These are phyloP conservation scores for Diaporthe australafricana DNA, from an alignment of 2,329 filamentous ascomycete genomes.

Conservation along the genomic window DNA sequence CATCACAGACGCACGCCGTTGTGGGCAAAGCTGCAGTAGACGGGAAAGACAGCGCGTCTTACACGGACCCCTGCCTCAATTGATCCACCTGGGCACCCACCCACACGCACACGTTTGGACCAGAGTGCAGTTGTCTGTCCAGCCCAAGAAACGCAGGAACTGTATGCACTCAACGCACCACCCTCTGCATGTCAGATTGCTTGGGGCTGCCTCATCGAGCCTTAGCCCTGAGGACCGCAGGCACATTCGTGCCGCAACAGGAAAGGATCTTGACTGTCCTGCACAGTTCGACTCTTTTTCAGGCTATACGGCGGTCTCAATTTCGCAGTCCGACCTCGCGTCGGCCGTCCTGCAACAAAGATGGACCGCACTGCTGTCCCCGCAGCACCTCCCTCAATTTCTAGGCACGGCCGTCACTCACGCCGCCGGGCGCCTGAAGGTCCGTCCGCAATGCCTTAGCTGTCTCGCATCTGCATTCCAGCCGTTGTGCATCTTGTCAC, in stretches of 20 bases:
- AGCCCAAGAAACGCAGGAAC: constrained; percentile 17
- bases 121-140: constrained; percentile 18
- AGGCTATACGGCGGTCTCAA: constrained; percentile 1
- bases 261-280: constrained; percentile 20
- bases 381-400: constrained; percentile 40
- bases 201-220: constrained; percentile 26
- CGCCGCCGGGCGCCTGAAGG: constrained; percentile 30
- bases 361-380: constrained; percentile 34
- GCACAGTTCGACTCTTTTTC: constrained; percentile 2
- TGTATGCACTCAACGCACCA: constrained; percentile 20
- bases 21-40: neutral
- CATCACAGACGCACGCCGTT: constrained; percentile 5
- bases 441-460: constrained; percentile 27
- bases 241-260: constrained; percentile 20
- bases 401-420: constrained; percentile 39
- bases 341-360: constrained; percentile 20
- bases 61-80: constrained; percentile 17
- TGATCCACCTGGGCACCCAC: constrained; percentile 15
- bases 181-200: constrained; percentile 17
- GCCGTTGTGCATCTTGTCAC: constrained; percentile 20
- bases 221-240: constrained; percentile 23
- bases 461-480: constrained; percentile 31
- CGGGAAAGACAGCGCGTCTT: constrained; percentile 5
- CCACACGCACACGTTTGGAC: constrained; percentile 14
- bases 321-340: constrained; percentile 21